phyloP scores from a whole-genome alignment of 2,329 filamentous ascomycete genomes.

The Cladophialophora psammophila region DNA sequence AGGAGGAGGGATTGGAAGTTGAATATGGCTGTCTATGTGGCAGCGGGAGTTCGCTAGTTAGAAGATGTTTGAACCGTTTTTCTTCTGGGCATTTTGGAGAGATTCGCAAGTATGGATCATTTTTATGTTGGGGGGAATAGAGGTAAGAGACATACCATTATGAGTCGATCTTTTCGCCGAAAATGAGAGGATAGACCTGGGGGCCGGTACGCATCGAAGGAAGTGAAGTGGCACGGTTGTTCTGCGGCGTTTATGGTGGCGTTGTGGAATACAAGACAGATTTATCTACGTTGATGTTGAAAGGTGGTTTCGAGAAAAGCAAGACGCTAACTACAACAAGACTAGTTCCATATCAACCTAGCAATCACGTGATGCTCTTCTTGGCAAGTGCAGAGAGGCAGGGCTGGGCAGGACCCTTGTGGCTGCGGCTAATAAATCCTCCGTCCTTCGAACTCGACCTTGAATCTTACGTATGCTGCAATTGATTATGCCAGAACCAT shows the following conservation, averaged over 20 bases:
- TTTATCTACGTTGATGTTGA: slow-evolving; percentile 1
- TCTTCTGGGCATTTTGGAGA: neutral
- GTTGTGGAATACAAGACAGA: neutral
- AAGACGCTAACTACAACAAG: neutral
- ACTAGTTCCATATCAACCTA: neutral
- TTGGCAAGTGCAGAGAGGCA: neutral
- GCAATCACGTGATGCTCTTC: neutral
- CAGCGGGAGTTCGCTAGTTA: neutral
- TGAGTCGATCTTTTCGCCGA: too few relatives aligned
- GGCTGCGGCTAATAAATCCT: too few relatives aligned
- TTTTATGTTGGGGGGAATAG: too few relatives aligned
- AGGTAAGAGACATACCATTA: too few relatives aligned
- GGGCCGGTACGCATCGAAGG: too few relatives aligned
- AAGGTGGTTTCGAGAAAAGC: slow-evolving; percentile 5
- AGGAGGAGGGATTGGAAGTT: slow-evolving; percentile 98
- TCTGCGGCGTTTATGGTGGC: neutral
- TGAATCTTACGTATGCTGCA: too few relatives aligned
- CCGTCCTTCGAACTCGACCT: too few relatives aligned
- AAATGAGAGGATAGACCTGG: too few relatives aligned
- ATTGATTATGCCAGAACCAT: neutral
- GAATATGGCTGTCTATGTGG: slow-evolving; percentile 87
- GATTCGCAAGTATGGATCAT: too few relatives aligned
- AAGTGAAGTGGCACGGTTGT: too few relatives aligned
- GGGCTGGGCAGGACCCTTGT: too few relatives aligned
- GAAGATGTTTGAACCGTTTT: neutral